Evolutionary conservation across 1,284 basidiomycete species (phyloP).

Genomic region (Naganishia cerealis): DNA sequence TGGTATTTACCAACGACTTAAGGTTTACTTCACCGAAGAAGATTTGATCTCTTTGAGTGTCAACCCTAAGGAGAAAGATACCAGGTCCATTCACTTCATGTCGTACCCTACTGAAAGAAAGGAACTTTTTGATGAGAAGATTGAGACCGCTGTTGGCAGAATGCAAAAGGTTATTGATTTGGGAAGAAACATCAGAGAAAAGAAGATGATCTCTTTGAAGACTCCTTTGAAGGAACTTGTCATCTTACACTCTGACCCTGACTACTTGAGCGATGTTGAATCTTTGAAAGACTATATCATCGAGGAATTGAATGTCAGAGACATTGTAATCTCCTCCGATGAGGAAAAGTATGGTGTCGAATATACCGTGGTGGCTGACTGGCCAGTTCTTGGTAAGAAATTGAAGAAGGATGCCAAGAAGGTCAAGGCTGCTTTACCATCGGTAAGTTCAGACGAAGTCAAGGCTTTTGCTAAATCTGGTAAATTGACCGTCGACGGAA

Average conservation of each 20-base stretch:
- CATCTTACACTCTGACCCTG: conserved; percentile 84
- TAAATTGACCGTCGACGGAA: conserved; percentile 82
- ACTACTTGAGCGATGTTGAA: conserved; percentile 83
- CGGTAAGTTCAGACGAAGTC: conserved; percentile 76
- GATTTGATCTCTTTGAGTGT: no score
- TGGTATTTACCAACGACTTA: conserved; percentile 90
- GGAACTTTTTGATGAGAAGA: conserved; percentile 91
- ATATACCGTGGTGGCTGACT: conserved; percentile 91
- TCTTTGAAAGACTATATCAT: conserved; percentile 84
- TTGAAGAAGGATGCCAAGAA: conserved; percentile 87
- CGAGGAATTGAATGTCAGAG: conserved; percentile 93
- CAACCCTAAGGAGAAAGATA: conserved; percentile 67
- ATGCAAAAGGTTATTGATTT: conserved; percentile 95
- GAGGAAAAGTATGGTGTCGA: conserved; percentile 82
- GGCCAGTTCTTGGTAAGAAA: conserved; percentile 90
- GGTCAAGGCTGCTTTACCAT: conserved; percentile 84
- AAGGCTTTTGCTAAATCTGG: conserved; percentile 76
- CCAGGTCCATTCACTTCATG: conserved; percentile 92
- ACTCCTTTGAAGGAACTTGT: conserved; percentile 88
- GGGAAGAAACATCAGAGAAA: conserved; percentile 86
- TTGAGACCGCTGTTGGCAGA: conserved; percentile 90
- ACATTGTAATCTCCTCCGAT: conserved; percentile 83
- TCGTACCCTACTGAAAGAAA: conserved; percentile 88
- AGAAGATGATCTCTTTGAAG: conserved; percentile 86
- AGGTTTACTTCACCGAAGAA: conserved; percentile 71